Evolutionary conservation across 306 rosid genomes (phyloP).

Genomic region (Begonia fuchsioides): DNA sequence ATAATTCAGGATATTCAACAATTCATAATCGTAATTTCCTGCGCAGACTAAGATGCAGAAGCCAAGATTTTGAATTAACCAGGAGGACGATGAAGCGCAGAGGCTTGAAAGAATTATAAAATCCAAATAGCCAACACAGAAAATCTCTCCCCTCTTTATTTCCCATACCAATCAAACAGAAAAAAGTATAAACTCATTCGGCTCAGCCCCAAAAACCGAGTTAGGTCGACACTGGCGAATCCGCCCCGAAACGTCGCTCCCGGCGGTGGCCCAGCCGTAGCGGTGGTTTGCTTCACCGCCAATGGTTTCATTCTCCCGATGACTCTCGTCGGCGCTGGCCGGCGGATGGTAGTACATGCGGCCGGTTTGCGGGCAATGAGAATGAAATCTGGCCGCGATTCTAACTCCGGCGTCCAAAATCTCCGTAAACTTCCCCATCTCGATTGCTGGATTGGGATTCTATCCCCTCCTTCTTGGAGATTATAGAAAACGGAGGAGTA

Average conservation of each 20-base stretch:
- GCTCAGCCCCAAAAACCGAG: background rate
- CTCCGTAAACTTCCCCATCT: conserved; percentile 47
- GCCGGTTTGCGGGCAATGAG: conserved; percentile 56
- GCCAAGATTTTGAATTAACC: too few relatives aligned
- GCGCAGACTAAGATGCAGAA: too few relatives aligned
- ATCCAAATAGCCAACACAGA: too few relatives aligned
- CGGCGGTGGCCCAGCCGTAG: conserved; percentile 2
- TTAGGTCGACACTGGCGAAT: conserved; percentile 15
- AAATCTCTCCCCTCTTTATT: too few relatives aligned
- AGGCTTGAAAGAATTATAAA: too few relatives aligned
- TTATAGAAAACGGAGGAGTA: too few relatives aligned
- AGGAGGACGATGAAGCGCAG: too few relatives aligned
- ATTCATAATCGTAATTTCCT: too few relatives aligned
- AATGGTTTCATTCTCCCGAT: conserved; percentile 2
- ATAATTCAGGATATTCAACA: too few relatives aligned
- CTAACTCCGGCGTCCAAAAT: conserved; percentile 41
- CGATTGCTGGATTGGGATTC: background rate
- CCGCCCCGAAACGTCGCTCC: conserved; percentile 9
- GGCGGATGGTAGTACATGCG: conserved; percentile 66
- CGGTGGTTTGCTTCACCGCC: background rate
- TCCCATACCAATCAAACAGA: too few relatives aligned
- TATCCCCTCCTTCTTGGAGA: too few relatives aligned
- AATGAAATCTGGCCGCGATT: conserved; percentile 34
- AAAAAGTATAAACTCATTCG: too few relatives aligned
- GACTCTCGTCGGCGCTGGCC: conserved; percentile 10